Conservation (phyloP, 208 protist species). For the Leishmania aethiopica region DNA sequence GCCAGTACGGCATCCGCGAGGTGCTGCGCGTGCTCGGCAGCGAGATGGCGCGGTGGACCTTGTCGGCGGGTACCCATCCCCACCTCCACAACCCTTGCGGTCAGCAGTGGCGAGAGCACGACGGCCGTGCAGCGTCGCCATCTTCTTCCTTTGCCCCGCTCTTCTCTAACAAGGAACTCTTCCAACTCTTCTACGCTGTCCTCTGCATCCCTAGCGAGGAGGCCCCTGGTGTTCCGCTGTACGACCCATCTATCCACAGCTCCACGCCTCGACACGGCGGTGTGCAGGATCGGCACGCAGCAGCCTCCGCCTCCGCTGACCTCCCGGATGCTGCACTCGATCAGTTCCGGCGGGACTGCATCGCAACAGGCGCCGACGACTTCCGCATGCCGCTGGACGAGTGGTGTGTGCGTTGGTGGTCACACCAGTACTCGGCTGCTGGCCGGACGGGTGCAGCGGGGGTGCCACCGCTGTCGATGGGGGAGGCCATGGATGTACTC, state of each 20-base stretch:
- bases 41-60: constrained; percentile 5
- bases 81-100: not conserved
- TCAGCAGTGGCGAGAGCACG: not conserved
- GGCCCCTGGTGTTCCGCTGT: constrained; percentile 15
- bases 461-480: constrained; percentile 12
- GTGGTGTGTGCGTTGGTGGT: constrained; percentile 56
- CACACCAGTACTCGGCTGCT: not conserved
- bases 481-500: constrained; percentile 29
- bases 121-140: not conserved
- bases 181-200: constrained; percentile 22
- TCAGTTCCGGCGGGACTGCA: constrained; percentile 11
- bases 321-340: not conserved
- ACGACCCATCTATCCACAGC: not conserved
- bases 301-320: not conserved
- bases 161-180: constrained; percentile 12
- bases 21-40: constrained; percentile 25
- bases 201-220: constrained; percentile 35
- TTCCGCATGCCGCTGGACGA: constrained; percentile 43
- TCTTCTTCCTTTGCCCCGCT: not conserved
- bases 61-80: not conserved
- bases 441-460: not conserved
- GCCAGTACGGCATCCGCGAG: constrained; percentile 23
- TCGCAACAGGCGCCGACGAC: not conserved
- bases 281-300: not conserved
- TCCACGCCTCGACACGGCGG: too few species aligned